Evolutionary conservation across 192 early-diverging fungal species (phyloP).

Genomic region (Lobosporangium transversale): DNA sequence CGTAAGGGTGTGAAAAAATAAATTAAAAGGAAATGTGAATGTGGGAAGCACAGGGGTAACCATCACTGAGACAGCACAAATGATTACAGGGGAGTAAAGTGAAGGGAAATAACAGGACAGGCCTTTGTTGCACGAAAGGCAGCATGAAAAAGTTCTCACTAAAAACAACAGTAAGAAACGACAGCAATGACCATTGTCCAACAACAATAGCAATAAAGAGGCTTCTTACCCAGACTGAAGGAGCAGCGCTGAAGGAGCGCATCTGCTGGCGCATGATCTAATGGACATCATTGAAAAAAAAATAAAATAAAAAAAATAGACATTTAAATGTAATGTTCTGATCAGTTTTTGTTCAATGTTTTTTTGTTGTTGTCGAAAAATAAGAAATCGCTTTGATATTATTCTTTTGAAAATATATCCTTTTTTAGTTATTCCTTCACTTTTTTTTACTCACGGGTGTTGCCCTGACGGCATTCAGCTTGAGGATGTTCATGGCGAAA

Average conservation of each 20-base stretch:
- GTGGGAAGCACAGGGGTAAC: too few species aligned
- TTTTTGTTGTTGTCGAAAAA: not conserved
- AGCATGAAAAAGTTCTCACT: too few species aligned
- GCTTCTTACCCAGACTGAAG: slow-evolving; percentile 48
- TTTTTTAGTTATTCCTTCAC: not conserved
- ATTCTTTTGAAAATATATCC: too few species aligned
- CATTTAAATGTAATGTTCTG: not conserved
- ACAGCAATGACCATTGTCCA: not conserved
- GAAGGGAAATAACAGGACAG: too few species aligned
- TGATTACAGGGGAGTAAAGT: too few species aligned
- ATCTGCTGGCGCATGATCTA: slow-evolving; percentile 53
- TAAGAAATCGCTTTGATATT: too few species aligned
- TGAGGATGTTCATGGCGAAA: slow-evolving; percentile 48
- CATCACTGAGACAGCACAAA: too few species aligned
- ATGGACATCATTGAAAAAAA: not conserved
- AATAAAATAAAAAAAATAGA: not conserved
- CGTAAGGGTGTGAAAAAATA: not conserved
- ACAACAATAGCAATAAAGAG: not conserved
- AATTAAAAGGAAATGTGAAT: too few species aligned
- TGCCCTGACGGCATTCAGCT: slow-evolving; percentile 52
- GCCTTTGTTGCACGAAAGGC: too few species aligned
- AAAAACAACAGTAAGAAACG: not conserved
- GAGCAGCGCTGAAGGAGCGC: slow-evolving; percentile 48
- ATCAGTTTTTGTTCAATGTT: not conserved
- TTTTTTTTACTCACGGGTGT: slow-evolving; percentile 31